Evolutionary conservation across 495 filamentous ascomycete species (phyloP).

Genomic region (Hypoxylon intermedium): DNA sequence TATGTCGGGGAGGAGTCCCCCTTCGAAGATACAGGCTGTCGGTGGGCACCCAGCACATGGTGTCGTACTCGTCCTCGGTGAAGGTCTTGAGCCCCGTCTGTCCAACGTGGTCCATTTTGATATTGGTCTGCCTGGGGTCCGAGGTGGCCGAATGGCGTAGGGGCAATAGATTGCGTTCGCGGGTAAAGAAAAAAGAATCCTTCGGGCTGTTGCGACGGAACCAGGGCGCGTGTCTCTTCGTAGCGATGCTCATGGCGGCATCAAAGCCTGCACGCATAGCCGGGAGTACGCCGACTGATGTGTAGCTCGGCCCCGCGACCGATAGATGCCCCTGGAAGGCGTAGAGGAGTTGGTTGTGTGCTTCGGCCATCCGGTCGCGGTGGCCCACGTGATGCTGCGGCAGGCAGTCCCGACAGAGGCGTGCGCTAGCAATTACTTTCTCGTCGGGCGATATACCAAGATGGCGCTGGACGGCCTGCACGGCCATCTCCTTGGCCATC

Average conservation of each 20-base stretch:
- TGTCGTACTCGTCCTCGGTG: background rate
- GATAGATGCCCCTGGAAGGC: constrained; percentile 69
- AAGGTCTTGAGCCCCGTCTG: constrained; percentile 48
- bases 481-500: constrained; percentile 71
- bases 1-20: too few relatives aligned
- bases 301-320: constrained; percentile 83
- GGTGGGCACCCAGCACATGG: background rate
- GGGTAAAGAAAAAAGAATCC: too few relatives aligned
- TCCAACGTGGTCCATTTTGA: constrained; percentile 44
- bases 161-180: too few relatives aligned
- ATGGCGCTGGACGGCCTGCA: constrained; percentile 71
- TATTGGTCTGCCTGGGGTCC: too few relatives aligned
- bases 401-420: constrained; percentile 78
- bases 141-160: too few relatives aligned
- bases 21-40: too few relatives aligned
- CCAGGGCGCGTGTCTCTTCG: too few relatives aligned
- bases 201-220: too few relatives aligned
- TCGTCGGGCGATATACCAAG: constrained; percentile 62
- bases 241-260: constrained; percentile 39
- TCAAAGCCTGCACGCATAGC: constrained; percentile 52
- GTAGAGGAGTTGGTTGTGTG: constrained; percentile 60
- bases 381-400: constrained; percentile 90
- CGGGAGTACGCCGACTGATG: constrained; percentile 47
- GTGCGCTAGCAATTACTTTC: constrained; percentile 61
- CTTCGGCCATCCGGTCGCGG: constrained; percentile 62